Evolutionary conservation across 2,329 filamentous ascomycete species (phyloP).

Genomic region (Pochonia chlamydosporia): DNA sequence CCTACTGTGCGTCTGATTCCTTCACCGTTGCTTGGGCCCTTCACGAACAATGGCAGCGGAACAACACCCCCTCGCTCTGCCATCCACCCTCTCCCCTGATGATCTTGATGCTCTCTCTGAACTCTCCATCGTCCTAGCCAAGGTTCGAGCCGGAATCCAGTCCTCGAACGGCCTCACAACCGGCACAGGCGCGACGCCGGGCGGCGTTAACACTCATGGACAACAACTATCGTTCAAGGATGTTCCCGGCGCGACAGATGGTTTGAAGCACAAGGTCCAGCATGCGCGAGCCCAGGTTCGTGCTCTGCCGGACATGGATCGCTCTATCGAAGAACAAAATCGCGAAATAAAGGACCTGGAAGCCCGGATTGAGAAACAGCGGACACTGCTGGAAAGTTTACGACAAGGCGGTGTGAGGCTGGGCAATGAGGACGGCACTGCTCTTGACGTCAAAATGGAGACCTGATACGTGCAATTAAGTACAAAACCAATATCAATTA

Average conservation of each 20-base stretch:
- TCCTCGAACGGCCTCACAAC: slow-evolving; percentile 32
- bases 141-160: slow-evolving; percentile 53
- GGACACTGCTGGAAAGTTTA: slow-evolving; percentile 48
- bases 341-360: slow-evolving; percentile 64
- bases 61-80: slow-evolving; percentile 43
- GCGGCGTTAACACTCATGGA: slow-evolving; percentile 26
- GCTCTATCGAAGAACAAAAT: slow-evolving; percentile 62
- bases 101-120: slow-evolving; percentile 81
- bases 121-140: slow-evolving; percentile 70
- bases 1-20: not conserved
- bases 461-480: slow-evolving; percentile 17
- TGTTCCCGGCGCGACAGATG: slow-evolving; percentile 70
- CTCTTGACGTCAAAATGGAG: slow-evolving; percentile 34
- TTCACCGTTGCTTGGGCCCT: not conserved
- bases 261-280: slow-evolving; percentile 77
- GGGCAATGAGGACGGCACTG: slow-evolving; percentile 21
- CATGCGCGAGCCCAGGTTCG: slow-evolving; percentile 64
- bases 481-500: too few relatives aligned
- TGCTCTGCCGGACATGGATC: slow-evolving; percentile 63
- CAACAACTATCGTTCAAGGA: slow-evolving; percentile 57
- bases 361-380: slow-evolving; percentile 56
- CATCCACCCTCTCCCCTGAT: slow-evolving; percentile 68
- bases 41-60: slow-evolving; percentile 21
- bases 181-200: slow-evolving; percentile 31
- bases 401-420: slow-evolving; percentile 38